Evolutionary conservation across 2,329 filamentous ascomycete genomes (phyloP), one percentile per base, ranked within the genome.

Genomic region (Stromatinia cepivora): DNA sequence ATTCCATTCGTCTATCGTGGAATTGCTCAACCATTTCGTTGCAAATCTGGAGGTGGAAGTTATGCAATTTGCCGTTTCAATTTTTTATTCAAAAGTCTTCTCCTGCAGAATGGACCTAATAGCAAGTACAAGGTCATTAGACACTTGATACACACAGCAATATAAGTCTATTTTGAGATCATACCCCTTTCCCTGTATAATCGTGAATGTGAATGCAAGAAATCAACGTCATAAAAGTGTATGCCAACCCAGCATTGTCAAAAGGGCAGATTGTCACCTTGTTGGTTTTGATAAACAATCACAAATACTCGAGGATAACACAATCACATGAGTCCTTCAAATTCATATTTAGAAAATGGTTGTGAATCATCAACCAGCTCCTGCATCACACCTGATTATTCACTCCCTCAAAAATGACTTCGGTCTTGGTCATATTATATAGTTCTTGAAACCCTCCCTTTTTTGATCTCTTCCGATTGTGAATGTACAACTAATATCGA

Each of bases 11-110:
- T 64, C 39, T 15, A 56, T 64, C 31, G 7, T 46, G 31, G 50
- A 56, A 46, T 46, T 39, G 28, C 42, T 54, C 50, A 45, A 57
- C 25, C 36, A 28, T 71, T 64, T 58, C 42, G 39, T 67, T 52
- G 61, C 61, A 52, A 42, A 57, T 53, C 53, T 39, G 63, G 64
- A 50, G 67, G 64, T 62, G 46, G 52, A 65, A 48, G n/a, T 31
- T 34, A 42, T 64, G 59, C 50, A 56, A 20, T 65, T 61, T 70
- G 52, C 42, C 25, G 58, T 59, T 48, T 69, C 48, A 17, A 31
- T 56, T 59, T 48, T 63, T 70, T 28, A 36, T 69, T 64, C 31
- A 71, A 71, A 71, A 71, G 70, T 71, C 56, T 50, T 48, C 46
- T 61, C 53, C 45, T n/a, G 54, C 63, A 67, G 58, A 58, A 58